Base-by-base conservation (phyloP, 208 protist species). In the Trypanosoma theileri region DNA sequence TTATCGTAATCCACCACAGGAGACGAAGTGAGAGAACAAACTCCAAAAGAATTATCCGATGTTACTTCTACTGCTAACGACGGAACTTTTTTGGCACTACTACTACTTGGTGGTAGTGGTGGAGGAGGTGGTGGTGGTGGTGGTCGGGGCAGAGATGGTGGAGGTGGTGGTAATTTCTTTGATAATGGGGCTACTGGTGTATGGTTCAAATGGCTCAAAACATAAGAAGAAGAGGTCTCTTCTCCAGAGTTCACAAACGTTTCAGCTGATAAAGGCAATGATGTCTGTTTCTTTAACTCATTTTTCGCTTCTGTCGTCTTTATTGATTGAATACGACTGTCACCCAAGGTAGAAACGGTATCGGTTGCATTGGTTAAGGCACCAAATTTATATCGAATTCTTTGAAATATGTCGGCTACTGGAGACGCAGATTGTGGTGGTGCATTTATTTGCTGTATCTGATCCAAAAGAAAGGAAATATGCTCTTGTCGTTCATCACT, bases 381-480 rank as follows among this genome's bases (percentile, higher is more conserved):
- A 31, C 17, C 31, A 21, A n/a, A 8, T 42, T 65, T 24, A 13
- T 41, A 13, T 14, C 26, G 26, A 40, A 51, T 60, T 13, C 42
- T 8, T 50, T 14, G 26, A 26, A 61, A 51, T 13, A 61, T 45
- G 14, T 69, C 31, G 8, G 16, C 40, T n/a, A 44, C 41, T 41
- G 54, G 44, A 11, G 40, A 61, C 9, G 54, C n/a, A 35, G 51
- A 24, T 8, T 19, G 21, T 21, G 44, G 14, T n/a, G 55, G 55
- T 19, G 14, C 52, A 54, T 52, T 59, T 11, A 69, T 41, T 24
- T 61, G 54, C 16, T 69, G 42, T 24, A 69, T 61, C 19, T 69
- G 64, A 12, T 61, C 26, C 8, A 69, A n/a, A 24, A 69, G 12
- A 42, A 69, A 69, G 42, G 64, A 61, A 31, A 44, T 52, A 28